These are phyloP conservation scores for Aphanomyces stellatus DNA, from an alignment of 352 stramenopile genomes.

Conservation along the genomic window DNA sequence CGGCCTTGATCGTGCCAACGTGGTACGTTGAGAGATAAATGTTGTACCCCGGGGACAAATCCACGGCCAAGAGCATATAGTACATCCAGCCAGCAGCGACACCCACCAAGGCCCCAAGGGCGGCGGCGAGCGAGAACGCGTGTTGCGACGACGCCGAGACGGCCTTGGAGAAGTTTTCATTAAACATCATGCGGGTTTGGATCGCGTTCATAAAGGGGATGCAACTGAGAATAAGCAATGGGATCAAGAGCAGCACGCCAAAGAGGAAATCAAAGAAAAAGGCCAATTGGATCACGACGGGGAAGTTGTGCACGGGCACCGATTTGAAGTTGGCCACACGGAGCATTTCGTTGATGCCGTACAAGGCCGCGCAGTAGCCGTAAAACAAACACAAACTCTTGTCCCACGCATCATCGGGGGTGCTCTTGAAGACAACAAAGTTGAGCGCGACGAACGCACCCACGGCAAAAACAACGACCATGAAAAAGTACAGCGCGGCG, in stretches of 20 bases:
- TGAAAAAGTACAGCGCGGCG: constrained; percentile 41
- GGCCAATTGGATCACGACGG: constrained; percentile 66
- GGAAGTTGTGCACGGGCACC: constrained; percentile 49
- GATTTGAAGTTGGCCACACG: constrained; percentile 75
- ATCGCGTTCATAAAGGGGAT: constrained; percentile 84
- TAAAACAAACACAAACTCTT: constrained; percentile 64
- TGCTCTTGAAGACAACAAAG: constrained; percentile 26
- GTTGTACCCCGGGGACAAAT: constrained; percentile 64
- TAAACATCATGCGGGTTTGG: constrained; percentile 88
- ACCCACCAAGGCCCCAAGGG: constrained; percentile 64
- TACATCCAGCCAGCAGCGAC: constrained; percentile 70
- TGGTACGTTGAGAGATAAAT: constrained; percentile 75
- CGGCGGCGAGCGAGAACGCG: constrained; percentile 68
- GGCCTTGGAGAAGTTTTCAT: constrained; percentile 81
- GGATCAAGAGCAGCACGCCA: constrained; percentile 57
- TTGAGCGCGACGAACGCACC: constrained; percentile 44
- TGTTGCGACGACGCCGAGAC: constrained; percentile 82
- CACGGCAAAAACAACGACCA: constrained; percentile 30
- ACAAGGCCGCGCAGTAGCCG: constrained; percentile 61
- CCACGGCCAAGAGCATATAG: constrained; percentile 62
- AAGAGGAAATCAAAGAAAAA: constrained; percentile 86
- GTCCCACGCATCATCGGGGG: constrained; percentile 16
- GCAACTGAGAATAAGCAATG: constrained; percentile 66
- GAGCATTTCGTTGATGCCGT: constrained; percentile 78
- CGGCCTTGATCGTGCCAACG: constrained; percentile 45